phyloP scores from a whole-genome alignment of 768 basidiomycete genomes.

The Pleurotus eryngii region DNA sequence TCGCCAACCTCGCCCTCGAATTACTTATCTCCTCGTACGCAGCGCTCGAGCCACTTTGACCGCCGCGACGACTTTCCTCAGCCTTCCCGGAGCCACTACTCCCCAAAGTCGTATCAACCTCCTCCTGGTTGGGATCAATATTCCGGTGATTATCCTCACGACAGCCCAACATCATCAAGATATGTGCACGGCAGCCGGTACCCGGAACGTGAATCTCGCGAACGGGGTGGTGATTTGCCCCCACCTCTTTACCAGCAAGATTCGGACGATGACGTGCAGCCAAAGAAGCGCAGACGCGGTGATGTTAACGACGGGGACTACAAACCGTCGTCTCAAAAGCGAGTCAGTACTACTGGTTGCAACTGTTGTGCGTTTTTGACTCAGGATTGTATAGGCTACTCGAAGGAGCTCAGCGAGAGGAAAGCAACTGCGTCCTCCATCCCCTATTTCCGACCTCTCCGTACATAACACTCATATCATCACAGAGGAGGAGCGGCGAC shows the following conservation, averaged over 20 bases:
- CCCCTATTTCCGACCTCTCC: conserved; percentile 22
- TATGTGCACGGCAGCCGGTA: conserved; percentile 6
- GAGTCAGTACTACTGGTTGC: conserved; percentile 42
- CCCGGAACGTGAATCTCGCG: conserved; percentile 25
- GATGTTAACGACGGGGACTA: conserved; percentile 55
- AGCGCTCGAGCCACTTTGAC: conserved; percentile 12
- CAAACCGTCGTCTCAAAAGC: conserved; percentile 42
- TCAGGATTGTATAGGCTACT: conserved; percentile 25
- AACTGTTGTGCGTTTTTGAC: neutral
- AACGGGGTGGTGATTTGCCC: conserved; percentile 26
- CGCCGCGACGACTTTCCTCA: conserved; percentile 17
- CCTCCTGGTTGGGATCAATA: conserved; percentile 30
- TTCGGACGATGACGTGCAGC: conserved; percentile 21
- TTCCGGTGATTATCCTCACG: conserved; percentile 10
- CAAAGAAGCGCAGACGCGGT: conserved; percentile 49
- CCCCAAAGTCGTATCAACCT: conserved; percentile 35
- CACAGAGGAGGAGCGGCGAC: conserved; percentile 40
- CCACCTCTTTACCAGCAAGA: conserved; percentile 25
- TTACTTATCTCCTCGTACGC: conserved; percentile 21
- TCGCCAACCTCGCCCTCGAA: conserved; percentile 17
- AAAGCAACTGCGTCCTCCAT: conserved; percentile 28
- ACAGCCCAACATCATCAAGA: conserved; percentile 1
- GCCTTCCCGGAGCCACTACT: conserved; percentile 31
- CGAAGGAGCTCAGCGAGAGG: conserved; percentile 40
- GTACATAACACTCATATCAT: conserved; percentile 23